Evolutionary conservation across 768 basidiomycete species (phyloP).

Genomic region (Boletus coccyginus): DNA sequence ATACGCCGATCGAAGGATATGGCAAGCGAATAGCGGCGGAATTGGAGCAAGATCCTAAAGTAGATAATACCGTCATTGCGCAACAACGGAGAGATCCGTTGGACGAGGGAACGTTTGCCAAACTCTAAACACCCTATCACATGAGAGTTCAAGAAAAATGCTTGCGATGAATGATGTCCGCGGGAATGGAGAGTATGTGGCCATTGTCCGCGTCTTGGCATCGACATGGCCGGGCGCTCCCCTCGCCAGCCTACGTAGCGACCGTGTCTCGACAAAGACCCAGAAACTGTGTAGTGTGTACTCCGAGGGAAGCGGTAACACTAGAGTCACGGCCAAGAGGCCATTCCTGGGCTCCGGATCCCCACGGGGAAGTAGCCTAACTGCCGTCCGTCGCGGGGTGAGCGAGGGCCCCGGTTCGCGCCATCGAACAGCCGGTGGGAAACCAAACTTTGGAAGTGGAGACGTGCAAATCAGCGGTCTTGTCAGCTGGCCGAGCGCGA

Average conservation of each 20-base stretch:
- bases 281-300: no score
- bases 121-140: not conserved
- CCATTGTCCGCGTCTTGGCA: not conserved
- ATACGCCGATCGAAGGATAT: no score
- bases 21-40: not conserved
- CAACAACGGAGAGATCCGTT: not conserved
- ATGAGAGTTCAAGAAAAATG: not conserved
- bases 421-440: not conserved
- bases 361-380: not conserved
- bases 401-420: not conserved
- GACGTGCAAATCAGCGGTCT: no score
- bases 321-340: not conserved
- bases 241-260: not conserved
- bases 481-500: no score
- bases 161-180: not conserved
- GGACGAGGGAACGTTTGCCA: not conserved
- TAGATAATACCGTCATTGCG: not conserved
- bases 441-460: not conserved
- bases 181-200: slow-evolving; percentile 1
- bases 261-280: not conserved
- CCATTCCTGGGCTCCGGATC: not conserved
- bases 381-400: not conserved
- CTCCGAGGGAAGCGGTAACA: not conserved
- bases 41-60: not conserved
- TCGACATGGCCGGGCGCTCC: not conserved